Conservation (phyloP, 768 basidiomycete genomes). For the Floccularia luteovirens region DNA sequence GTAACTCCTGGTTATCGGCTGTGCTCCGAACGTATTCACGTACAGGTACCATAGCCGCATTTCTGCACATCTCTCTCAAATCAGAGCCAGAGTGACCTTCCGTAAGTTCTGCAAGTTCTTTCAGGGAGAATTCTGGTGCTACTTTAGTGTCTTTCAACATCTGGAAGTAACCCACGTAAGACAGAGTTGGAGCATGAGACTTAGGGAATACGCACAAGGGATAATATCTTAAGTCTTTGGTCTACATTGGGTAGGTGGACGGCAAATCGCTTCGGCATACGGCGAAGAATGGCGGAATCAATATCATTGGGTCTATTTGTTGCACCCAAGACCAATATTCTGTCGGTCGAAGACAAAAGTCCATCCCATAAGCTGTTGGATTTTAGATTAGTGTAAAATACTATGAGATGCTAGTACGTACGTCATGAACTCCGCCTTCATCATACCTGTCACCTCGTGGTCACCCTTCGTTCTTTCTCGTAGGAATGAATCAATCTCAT, state of each 20-base stretch:
- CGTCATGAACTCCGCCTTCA: slow-evolving; percentile 97
- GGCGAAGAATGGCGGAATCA: slow-evolving; percentile 77
- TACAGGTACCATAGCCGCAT: slow-evolving; percentile 89
- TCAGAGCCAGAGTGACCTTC: slow-evolving; percentile 86
- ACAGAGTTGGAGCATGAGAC: background rate
- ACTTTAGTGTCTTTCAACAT: slow-evolving; percentile 80
- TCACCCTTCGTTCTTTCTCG: slow-evolving; percentile 82
- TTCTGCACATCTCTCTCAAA: slow-evolving; percentile 85
- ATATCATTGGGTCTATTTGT: slow-evolving; percentile 95
- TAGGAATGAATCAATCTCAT: slow-evolving; percentile 96
- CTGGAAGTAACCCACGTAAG: slow-evolving; percentile 27
- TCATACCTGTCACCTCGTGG: slow-evolving; percentile 98
- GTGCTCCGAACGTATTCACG: slow-evolving; percentile 68
- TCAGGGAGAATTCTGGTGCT: slow-evolving; percentile 52
- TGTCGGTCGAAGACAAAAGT: slow-evolving; percentile 68
- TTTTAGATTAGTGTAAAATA: background rate
- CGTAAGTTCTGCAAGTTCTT: slow-evolving; percentile 56
- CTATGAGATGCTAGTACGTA: slow-evolving; percentile 24
- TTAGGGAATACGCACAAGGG: slow-evolving; percentile 41
- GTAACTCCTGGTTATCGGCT: slow-evolving; percentile 29
- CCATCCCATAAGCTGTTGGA: slow-evolving; percentile 86
- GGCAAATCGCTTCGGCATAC: slow-evolving; percentile 97
- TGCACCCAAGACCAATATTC: slow-evolving; percentile 88
- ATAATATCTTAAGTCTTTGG: slow-evolving; percentile 81
- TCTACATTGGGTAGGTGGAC: slow-evolving; percentile 71